Conservation (phyloP, 1,139 yeast genomes). For the Yamadazyma kanchanaburiensis region DNA sequence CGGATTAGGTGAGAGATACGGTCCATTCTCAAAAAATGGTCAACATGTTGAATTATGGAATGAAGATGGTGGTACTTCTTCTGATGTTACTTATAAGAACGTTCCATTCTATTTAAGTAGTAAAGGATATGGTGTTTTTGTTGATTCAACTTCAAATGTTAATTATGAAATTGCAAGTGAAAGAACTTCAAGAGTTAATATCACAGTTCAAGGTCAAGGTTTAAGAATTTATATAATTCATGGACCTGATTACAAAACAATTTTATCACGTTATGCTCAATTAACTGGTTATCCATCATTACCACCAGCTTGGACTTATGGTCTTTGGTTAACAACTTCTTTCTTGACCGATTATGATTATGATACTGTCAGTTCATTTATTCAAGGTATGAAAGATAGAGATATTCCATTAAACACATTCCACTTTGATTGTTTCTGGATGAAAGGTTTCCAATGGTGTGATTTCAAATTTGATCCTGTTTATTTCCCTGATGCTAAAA, state of each 20-base stretch:
- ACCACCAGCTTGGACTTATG: slow-evolving; percentile 36
- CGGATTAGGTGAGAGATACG: slow-evolving; percentile 34
- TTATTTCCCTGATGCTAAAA: slow-evolving; percentile 24
- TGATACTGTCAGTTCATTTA: slow-evolving; percentile 24
- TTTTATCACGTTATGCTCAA: slow-evolving; percentile 21
- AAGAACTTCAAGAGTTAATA: slow-evolving; percentile 30
- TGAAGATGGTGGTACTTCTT: slow-evolving; percentile 34
- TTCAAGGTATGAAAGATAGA: slow-evolving; percentile 30
- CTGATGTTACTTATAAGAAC: slow-evolving; percentile 31
- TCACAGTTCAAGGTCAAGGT: slow-evolving; percentile 30
- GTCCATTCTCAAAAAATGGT: slow-evolving; percentile 31
- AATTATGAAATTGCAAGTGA: slow-evolving; percentile 30
- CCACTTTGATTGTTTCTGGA: slow-evolving; percentile 38
- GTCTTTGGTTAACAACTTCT: slow-evolving; percentile 31
- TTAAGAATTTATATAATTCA: slow-evolving; percentile 23
- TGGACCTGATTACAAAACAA: slow-evolving; percentile 27
- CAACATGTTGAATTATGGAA: slow-evolving; percentile 34
- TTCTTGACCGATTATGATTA: slow-evolving; percentile 29
- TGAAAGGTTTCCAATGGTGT: slow-evolving; percentile 33
- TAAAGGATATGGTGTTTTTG: slow-evolving; percentile 31
- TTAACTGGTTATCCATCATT: slow-evolving; percentile 32
- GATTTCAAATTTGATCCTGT: slow-evolving; percentile 31
- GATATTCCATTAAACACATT: slow-evolving; percentile 27
- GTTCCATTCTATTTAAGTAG: slow-evolving; percentile 29
- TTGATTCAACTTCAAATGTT: slow-evolving; percentile 26